phyloP scores from a whole-genome alignment of 371 early-diverging fungal species.

The Apophysomyces variabilis region DNA sequence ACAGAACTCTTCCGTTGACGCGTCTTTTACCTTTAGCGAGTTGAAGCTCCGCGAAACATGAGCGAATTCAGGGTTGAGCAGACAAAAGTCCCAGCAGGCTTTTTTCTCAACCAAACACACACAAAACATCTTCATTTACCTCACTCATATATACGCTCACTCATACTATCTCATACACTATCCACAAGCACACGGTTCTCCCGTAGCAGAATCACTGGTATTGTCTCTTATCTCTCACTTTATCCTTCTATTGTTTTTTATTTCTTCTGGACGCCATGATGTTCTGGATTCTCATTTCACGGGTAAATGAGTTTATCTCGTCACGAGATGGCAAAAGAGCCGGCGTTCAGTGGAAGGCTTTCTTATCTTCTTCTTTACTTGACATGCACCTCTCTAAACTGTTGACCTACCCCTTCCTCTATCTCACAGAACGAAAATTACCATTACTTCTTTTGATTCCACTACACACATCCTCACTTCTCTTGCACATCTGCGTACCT shows the following conservation, averaged over 20 bases:
- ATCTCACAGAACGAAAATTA: slow-evolving; percentile 7
- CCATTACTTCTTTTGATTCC: slow-evolving; percentile 12
- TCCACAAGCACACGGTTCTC: slow-evolving; percentile 10
- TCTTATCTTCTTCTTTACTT: slow-evolving; percentile 1
- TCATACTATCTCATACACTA: background rate
- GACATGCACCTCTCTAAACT: slow-evolving; percentile 8
- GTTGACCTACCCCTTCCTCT: slow-evolving; percentile 12
- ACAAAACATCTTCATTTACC: background rate
- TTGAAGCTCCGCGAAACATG: slow-evolving; percentile 9
- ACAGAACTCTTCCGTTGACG: background rate
- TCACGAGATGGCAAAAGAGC: background rate
- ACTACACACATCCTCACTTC: slow-evolving; percentile 9
- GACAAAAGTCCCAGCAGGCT: slow-evolving; percentile 7
- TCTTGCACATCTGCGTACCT: slow-evolving; percentile 15
- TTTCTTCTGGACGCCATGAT: slow-evolving; percentile 5
- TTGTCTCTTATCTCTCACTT: slow-evolving; percentile 2
- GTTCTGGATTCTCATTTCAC: slow-evolving; percentile 3
- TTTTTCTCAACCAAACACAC: slow-evolving; percentile 10
- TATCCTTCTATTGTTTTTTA: background rate
- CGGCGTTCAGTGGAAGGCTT: background rate
- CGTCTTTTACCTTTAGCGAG: background rate
- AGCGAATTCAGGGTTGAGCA: background rate
- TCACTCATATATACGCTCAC: background rate
- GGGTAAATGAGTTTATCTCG: background rate
- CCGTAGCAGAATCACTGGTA: slow-evolving; percentile 7